phyloP scores from a whole-genome alignment of 176 grass and related monocot species.

The Ensete glaucum region DNA sequence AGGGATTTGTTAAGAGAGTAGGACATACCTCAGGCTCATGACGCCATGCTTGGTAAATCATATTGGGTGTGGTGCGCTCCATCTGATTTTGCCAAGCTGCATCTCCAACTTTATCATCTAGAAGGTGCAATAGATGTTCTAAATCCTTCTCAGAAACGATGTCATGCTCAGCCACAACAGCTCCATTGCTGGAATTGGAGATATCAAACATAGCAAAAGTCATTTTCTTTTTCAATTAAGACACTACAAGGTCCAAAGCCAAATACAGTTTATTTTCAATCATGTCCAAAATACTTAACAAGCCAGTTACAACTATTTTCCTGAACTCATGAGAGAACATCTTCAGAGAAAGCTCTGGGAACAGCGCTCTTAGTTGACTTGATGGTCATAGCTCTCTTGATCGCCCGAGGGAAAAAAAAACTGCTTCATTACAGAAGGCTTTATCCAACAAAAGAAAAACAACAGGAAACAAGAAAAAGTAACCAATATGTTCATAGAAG shows the following conservation, averaged over 20 bases:
- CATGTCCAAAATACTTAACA: neutral
- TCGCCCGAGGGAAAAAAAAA: neutral
- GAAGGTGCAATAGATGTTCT: constrained; percentile 71
- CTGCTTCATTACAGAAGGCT: neutral
- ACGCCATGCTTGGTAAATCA: constrained; percentile 92
- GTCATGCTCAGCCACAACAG: constrained; percentile 36
- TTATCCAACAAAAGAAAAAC: neutral
- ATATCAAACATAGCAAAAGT: constrained; percentile 17
- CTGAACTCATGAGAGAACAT: neutral
- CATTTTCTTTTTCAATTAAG: neutral
- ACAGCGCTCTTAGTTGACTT: neutral
- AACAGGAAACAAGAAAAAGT: neutral
- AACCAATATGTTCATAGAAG: neutral
- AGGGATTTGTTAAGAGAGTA: neutral
- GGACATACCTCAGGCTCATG: constrained; percentile 76
- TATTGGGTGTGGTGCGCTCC: constrained; percentile 79
- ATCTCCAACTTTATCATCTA: constrained; percentile 71
- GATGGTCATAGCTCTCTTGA: neutral
- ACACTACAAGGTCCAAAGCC: constrained; percentile 3
- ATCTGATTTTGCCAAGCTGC: constrained; percentile 78
- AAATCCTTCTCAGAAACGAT: constrained; percentile 69
- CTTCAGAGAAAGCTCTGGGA: neutral
- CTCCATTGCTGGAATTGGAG: constrained; percentile 21
- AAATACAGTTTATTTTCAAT: neutral
- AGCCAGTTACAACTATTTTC: neutral